Evolutionary conservation across 768 basidiomycete genomes (phyloP), one percentile per base, ranked within the genome.

Genomic region (Thelephora aurantiotincta): DNA sequence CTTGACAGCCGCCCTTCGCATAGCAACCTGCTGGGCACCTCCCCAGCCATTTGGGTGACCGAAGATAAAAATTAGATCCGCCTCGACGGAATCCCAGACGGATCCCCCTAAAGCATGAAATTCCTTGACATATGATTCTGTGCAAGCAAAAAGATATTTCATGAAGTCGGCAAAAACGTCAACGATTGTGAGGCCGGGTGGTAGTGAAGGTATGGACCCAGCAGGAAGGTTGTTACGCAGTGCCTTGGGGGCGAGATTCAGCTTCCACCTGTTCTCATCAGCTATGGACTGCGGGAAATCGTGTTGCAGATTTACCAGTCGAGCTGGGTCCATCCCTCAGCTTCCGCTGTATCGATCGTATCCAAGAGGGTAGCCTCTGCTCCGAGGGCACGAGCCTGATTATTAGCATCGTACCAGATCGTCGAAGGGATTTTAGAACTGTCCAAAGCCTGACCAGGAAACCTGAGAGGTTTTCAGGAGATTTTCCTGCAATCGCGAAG

Each of bases 11-110:
- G 78, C 79, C 22, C 59, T 57, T 3, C 79, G 71, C 63, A 81
- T 76, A 54, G 70, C 64, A 18, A 61, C 63, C 51, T 81, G 80
- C 54, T 82, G 78, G 1, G 57, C 59, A 1, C 75, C 75, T 51
- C 73, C 78, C 79, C 79, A 82, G 0, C 75, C 78, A 52, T 80
- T 80, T 4, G 79, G 79, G 52, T 80, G 78, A 1, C 71, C 69
- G 14, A 81, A 65, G 5, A 82, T 65, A 49, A 71, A 75, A 30
- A 75, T 67, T 19, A 74, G 67, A 5, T 52, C 60, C 12, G 60
- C 53, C 50, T 71, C 63, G 5, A 78, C 51, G 5, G 67, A 68
- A 6, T 55, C 56, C 75, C 74, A 77, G 3, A 78, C 52, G 6
- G 62, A 60, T 14, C 33, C 51, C 1, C 77, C 75, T 49, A 63